A percentile compares a stretch with the other conserved stretches of the same genome.
These are phyloP conservation scores for Aspergillus pseudotamarii DNA, from an alignment of 2,329 filamentous ascomycete species.

Conservation along the genomic window DNA sequence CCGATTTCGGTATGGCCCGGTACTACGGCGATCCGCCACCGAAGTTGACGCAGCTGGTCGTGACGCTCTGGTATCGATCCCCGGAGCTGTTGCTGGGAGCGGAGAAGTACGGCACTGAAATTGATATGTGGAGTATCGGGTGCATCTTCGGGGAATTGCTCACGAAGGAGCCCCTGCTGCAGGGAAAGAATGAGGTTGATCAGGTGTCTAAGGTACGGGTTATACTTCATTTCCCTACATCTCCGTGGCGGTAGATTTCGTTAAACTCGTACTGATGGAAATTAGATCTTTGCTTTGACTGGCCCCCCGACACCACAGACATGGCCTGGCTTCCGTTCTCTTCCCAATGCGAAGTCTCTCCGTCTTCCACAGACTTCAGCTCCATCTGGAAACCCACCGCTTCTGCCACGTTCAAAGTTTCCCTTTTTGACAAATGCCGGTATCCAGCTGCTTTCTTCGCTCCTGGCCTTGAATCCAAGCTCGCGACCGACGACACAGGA, in stretches of 20 bases:
- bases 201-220: conserved; percentile 68
- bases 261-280: conserved; percentile 11
- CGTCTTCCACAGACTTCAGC: conserved; percentile 61
- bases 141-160: conserved; percentile 95
- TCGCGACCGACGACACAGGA: conserved; percentile 70
- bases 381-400: conserved; percentile 41
- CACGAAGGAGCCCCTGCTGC: conserved; percentile 77
- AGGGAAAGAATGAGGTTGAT: conserved; percentile 90
- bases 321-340: conserved; percentile 84
- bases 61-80: conserved; percentile 94
- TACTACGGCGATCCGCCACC: conserved; percentile 78
- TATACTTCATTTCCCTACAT: background rate
- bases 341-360: conserved; percentile 83
- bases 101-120: conserved; percentile 69
- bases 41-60: conserved; percentile 86
- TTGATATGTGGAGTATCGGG: conserved; percentile 96
- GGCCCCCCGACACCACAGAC: conserved; percentile 79
- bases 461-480: conserved; percentile 76
- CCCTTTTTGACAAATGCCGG: conserved; percentile 79
- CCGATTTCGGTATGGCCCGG: conserved; percentile 97
- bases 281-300: conserved; percentile 79
- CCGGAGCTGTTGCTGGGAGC: conserved; percentile 88
- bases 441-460: conserved; percentile 65
- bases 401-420: conserved; percentile 73
- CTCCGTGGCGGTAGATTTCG: background rate